Evolutionary conservation across 345 rosid genomes (phyloP).

Genomic region (Reutealis trisperma): DNA sequence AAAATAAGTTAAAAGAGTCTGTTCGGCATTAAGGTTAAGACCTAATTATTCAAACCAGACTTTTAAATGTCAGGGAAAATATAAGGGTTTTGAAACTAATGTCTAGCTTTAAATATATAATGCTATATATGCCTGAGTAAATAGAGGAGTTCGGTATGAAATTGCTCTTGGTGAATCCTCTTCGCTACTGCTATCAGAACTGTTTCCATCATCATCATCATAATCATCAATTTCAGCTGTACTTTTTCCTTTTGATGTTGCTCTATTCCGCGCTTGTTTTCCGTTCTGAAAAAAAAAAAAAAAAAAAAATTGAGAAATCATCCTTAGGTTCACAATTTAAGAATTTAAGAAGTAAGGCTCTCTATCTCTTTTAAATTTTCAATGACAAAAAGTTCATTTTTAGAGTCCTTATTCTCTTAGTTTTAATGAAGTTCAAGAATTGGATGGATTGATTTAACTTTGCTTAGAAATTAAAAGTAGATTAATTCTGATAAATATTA

Average conservation of each 20-base stretch:
- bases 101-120: background rate
- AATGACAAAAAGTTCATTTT: too few relatives aligned
- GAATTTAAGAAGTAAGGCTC: too few relatives aligned
- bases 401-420: too few relatives aligned
- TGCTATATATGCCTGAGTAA: constrained; percentile 63
- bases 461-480: background rate
- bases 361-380: too few relatives aligned
- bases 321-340: background rate
- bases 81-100: background rate
- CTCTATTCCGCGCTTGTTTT: constrained; percentile 49
- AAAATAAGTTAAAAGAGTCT: too few relatives aligned
- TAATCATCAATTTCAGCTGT: constrained; percentile 54
- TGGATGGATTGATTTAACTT: background rate
- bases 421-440: background rate
- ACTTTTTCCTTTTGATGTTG: constrained; percentile 54
- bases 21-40: too few relatives aligned
- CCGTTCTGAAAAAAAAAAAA: constrained; percentile 40
- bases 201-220: constrained; percentile 66
- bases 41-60: too few relatives aligned
- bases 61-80: too few relatives aligned
- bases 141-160: constrained; percentile 78
- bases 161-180: constrained; percentile 65
- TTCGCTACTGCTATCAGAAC: constrained; percentile 72
- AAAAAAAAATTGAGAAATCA: background rate
- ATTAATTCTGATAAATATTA: background rate